Evolutionary conservation across 306 rosid genomes (phyloP), one percentile per base, ranked within the genome.

Genomic region (Vachellia collinsii): DNA sequence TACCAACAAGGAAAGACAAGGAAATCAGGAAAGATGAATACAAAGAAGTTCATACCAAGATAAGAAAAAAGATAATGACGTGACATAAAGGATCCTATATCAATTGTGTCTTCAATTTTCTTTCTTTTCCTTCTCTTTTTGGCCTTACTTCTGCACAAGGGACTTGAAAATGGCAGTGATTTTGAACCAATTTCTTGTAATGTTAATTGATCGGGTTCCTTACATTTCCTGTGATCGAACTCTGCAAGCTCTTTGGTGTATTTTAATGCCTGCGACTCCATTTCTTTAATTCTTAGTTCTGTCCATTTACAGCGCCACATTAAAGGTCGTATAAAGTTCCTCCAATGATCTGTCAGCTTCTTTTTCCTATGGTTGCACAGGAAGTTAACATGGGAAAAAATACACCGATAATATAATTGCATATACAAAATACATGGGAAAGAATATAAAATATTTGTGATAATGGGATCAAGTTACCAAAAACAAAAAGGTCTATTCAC

Each of bases 231-330:
- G 73, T 82, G 86, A 47, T 93, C 90, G 76, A 72, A 83, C 62
- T 85, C 87, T 70, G 84, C 93, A 72, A 93, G 91, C 74, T 86
- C 89, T 79, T 85, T 87, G 38, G 83, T 83, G 77, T 93, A 93
- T 72, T 88, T 93, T 42, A 66, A 62, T 42, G 86, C 84, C 74
- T 87, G 97, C 29, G 92, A 88, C 47, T 89, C 88, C 75, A 95
- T 66, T 85, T 91, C 90, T 83, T 86, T 93, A 48, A 95, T 86
- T 87, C 86, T 90, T 72, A 95, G 76, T 83, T 95, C 98, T 46
- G 91, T 81, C 99, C 99, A 95, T 86, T 88, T 91, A 86, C 92
- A 93, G 50, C 95, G 92, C 99, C 99, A 93, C 89, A 88, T 90
- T 74, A 93, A 78, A 72, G 98, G 99, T 23, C 88, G 89, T 78